A percentile compares a stretch with the other conserved stretches of the same genome.
Evolutionary conservation across 495 filamentous ascomycete species (phyloP).

Genomic region (Aspergillus asperescens): DNA sequence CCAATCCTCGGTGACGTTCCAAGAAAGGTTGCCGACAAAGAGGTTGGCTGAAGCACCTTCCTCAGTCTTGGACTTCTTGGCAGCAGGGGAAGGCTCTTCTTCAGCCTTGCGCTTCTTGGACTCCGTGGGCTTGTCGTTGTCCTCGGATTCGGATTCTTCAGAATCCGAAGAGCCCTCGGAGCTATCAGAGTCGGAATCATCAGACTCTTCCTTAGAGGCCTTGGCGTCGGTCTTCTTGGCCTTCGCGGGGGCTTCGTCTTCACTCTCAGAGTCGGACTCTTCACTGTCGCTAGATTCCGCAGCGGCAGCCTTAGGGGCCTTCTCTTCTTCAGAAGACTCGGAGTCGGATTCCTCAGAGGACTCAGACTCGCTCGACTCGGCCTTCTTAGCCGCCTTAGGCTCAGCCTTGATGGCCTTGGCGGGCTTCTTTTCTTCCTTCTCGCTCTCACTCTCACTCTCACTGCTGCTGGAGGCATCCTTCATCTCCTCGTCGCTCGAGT

Average conservation of each 20-base stretch:
- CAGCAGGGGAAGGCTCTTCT: slow-evolving; percentile 51
- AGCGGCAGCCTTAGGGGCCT: slow-evolving; percentile 34
- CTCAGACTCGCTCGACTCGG: slow-evolving; percentile 21
- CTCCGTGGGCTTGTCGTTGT: slow-evolving; percentile 42
- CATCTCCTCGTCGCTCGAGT: slow-evolving; percentile 33
- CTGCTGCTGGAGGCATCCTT: slow-evolving; percentile 26
- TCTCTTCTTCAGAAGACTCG: slow-evolving; percentile 37
- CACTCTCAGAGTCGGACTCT: slow-evolving; percentile 27
- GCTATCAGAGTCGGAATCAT: slow-evolving; percentile 1
- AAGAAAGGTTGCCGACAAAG: slow-evolving; percentile 91
- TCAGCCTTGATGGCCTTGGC: slow-evolving; percentile 25
- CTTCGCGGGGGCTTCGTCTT: slow-evolving; percentile 28
- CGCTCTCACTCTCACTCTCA: slow-evolving; percentile 29
- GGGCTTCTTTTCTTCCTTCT: slow-evolving; percentile 35
- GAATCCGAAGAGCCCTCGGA: slow-evolving; percentile 30
- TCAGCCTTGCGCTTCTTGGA: slow-evolving; percentile 92
- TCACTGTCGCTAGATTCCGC: slow-evolving; percentile 24
- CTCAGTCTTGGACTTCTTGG: slow-evolving; percentile 84
- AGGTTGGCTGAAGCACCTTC: slow-evolving; percentile 63
- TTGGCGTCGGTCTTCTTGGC: slow-evolving; percentile 28
- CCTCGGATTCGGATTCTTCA: slow-evolving; percentile 46
- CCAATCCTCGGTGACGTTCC: slow-evolving; percentile 91
- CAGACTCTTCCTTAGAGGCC: neutral
- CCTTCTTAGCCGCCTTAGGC: slow-evolving; percentile 22
- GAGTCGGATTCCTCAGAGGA: slow-evolving; percentile 22